phyloP scores from a whole-genome alignment of 371 early-diverging fungal genomes.

The Mucor sp. region DNA sequence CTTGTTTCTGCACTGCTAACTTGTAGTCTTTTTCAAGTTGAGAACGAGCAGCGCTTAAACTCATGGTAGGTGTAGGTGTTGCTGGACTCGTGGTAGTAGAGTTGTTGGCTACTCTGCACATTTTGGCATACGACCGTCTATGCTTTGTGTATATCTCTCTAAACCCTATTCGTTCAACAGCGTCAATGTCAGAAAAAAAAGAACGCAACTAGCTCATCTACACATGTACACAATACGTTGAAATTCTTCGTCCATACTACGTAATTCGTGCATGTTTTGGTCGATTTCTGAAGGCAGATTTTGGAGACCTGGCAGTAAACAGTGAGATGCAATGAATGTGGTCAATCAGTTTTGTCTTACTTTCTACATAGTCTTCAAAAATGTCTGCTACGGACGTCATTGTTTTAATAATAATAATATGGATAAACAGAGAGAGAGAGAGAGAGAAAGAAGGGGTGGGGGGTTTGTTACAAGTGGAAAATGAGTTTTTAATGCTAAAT shows the following conservation, averaged over 20 bases:
- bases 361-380: constrained; percentile 57
- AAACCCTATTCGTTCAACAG: no score
- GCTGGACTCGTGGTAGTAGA: not conserved
- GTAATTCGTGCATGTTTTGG: constrained; percentile 56
- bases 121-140: constrained; percentile 19
- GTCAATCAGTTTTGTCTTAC: constrained; percentile 17
- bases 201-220: not conserved
- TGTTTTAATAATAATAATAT: no score
- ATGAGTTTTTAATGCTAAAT: not conserved
- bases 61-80: constrained; percentile 12
- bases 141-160: constrained; percentile 29
- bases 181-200: not conserved
- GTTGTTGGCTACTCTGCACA: constrained; percentile 6
- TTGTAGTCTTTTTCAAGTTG: constrained; percentile 52
- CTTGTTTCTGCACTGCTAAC: constrained; percentile 49
- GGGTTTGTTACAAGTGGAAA: not conserved
- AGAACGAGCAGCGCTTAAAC: constrained; percentile 25
- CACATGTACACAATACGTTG: constrained; percentile 28
- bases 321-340: not conserved
- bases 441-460: not conserved
- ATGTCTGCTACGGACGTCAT: constrained; percentile 55
- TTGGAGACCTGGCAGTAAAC: constrained; percentile 35
- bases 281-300: constrained; percentile 55
- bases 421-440: not conserved
- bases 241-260: constrained; percentile 58